Conservation (phyloP, 805 yeast species). For the Lipomyces yamanashiensis region DNA sequence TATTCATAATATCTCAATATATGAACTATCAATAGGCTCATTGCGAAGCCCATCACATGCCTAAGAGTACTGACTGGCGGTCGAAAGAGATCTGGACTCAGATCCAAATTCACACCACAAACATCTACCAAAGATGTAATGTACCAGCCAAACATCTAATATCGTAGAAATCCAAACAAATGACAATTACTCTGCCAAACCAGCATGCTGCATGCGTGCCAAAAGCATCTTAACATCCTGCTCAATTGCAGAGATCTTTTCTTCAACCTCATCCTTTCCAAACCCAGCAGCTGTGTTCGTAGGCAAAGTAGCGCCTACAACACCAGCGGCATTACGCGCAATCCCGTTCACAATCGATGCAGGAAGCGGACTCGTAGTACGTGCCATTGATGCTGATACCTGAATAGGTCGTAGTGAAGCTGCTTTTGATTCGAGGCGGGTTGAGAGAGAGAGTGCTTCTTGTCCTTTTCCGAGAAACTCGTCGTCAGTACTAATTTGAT, state of each 20-base stretch:
- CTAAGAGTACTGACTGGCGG: too few species aligned
- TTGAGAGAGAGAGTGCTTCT: conserved; percentile 10
- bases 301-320: not conserved
- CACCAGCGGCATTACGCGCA: conserved; percentile 5
- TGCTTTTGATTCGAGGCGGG: not conserved
- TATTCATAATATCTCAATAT: too few species aligned
- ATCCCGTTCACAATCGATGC: conserved; percentile 5
- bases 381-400: not conserved
- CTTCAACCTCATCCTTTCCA: conserved; percentile 13
- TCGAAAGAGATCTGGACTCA: too few species aligned
- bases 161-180: not conserved
- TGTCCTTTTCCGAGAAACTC: conserved; percentile 17
- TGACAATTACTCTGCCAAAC: not conserved
- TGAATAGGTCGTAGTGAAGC: not conserved
- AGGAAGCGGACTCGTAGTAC: conserved; percentile 3
- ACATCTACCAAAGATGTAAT: not conserved
- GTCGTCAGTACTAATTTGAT: conserved; percentile 5
- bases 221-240: conserved; percentile 9
- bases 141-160: too few species aligned
- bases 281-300: not conserved
- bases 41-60: too few species aligned
- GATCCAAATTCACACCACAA: too few species aligned
- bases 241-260: conserved; percentile 8
- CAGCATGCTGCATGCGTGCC: conserved; percentile 20
- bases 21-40: too few species aligned